These are phyloP conservation scores for Boletus semigastroideus DNA, from an alignment of 1,284 basidiomycete genomes.

Conservation along the genomic window DNA sequence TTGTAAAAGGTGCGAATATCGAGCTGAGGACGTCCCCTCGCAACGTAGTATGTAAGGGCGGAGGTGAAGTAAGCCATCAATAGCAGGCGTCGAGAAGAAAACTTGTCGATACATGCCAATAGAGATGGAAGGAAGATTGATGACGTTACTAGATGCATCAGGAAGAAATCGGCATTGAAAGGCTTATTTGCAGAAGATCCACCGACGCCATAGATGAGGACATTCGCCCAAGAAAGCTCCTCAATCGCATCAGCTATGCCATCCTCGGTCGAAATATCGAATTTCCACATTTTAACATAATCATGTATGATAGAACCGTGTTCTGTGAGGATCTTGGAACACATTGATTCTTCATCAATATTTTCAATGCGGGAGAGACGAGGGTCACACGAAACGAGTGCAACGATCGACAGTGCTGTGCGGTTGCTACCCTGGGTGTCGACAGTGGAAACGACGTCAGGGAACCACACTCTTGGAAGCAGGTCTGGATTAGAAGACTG, in stretches of 20 bases:
- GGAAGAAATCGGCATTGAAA: slow-evolving; percentile 45
- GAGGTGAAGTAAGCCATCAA: slow-evolving; percentile 41
- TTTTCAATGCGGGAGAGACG: slow-evolving; percentile 30
- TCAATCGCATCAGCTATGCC: slow-evolving; percentile 36
- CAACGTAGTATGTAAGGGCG: slow-evolving; percentile 38
- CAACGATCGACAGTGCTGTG: slow-evolving; percentile 46
- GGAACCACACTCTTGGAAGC: slow-evolving; percentile 22
- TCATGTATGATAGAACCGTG: slow-evolving; percentile 41
- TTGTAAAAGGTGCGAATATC: slow-evolving; percentile 39
- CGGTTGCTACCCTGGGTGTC: slow-evolving; percentile 15
- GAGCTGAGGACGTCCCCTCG: slow-evolving; percentile 38
- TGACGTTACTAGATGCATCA: slow-evolving; percentile 49
- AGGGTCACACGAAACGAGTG: slow-evolving; percentile 46
- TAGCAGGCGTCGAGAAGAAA: slow-evolving; percentile 34
- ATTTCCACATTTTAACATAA: slow-evolving; percentile 51
- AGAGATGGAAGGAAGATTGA: slow-evolving; percentile 42
- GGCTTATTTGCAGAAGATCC: slow-evolving; percentile 33
- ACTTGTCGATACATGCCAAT: slow-evolving; percentile 28
- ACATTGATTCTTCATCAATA: slow-evolving; percentile 22
- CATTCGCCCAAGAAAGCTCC: slow-evolving; percentile 42
- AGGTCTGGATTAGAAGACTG: slow-evolving; percentile 28
- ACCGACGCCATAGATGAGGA: slow-evolving; percentile 42
- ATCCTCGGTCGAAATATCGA: slow-evolving; percentile 34
- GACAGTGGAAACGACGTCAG: slow-evolving; percentile 14
- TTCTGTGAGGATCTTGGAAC: slow-evolving; percentile 31